These are phyloP conservation scores for Cryptosporidium canis DNA, from an alignment of 169 alveolate genomes.

Conservation along the genomic window DNA sequence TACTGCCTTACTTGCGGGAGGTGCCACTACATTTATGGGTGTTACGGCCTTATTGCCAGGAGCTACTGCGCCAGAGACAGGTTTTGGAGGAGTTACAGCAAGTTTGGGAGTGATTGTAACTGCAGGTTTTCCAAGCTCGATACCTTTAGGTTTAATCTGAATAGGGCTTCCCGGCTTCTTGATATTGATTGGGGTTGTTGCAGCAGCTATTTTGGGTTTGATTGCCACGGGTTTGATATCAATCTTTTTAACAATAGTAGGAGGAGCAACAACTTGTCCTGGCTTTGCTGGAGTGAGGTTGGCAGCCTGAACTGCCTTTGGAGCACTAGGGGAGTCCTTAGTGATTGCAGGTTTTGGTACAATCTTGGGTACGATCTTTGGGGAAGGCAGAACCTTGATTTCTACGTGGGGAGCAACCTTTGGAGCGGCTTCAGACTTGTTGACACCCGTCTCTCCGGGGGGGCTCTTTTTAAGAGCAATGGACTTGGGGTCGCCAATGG, in stretches of 20 bases:
- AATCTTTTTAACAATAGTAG: constrained; percentile 21
- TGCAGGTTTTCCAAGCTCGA: constrained; percentile 1
- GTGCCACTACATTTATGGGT: constrained; percentile 10
- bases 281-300: background rate
- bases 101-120: constrained; percentile 38
- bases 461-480: background rate
- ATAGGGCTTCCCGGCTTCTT: constrained; percentile 34
- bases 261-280: constrained; percentile 7
- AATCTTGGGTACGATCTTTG: constrained; percentile 3
- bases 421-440: background rate
- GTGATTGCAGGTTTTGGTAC: background rate
- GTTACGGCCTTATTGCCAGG: background rate
- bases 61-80: background rate
- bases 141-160: constrained; percentile 45
- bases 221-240: constrained; percentile 19
- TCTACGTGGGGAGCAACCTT: background rate
- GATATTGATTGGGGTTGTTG: constrained; percentile 21
- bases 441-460: background rate
- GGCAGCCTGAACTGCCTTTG: background rate
- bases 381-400: background rate
- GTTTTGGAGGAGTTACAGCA: constrained; percentile 20
- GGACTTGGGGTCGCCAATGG: background rate
- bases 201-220: constrained; percentile 4
- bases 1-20: background rate
- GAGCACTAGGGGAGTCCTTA: constrained; percentile 3